Evolutionary conservation across 2,329 filamentous ascomycete species (phyloP), one percentile per base, ranked within the genome.

Genomic region (Neobulgaria alba): DNA sequence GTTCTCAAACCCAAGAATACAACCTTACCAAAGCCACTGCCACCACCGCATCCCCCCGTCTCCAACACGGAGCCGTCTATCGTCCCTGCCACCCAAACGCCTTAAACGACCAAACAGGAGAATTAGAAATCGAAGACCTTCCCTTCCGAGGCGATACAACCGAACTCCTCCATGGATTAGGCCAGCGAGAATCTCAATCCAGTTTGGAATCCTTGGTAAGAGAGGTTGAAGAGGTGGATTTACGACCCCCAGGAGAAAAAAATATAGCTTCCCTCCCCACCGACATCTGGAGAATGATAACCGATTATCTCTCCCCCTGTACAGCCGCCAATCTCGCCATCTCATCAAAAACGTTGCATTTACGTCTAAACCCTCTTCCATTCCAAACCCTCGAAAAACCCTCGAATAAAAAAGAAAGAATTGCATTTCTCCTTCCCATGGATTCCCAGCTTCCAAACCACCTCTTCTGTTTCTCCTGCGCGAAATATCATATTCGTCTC

Each of bases 391-490:
- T 73, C 20, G 55, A 63, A 17, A 40, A 54, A 7, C 64, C 68
- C 3, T 55, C 65, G 5, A 70, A 76, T 48, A 58, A 57, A 33
- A 48, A 63, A 4, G 56, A 71, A 43, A 69, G 67, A 37, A 60
- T 68, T 33, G 58, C 67, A 3, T 77, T 79, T 52, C 63, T 80
- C 4, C 53, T 65, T 10, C 55, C 59, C 2, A 63, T 78, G 52
- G 73, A 79, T 45, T 54, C 59, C 10, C 55, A 64, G 12, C 60
- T 75, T 14, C 75, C 75, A 2, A 61, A 67, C 26, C 72, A 79
- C 50, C 63, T 80, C 5, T 66, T 79, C 39, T 80, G 76, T 57
- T 74, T 76, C 52, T 67, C 68, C 4, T 80, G 76, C 53, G 66
- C 60, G 10, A 62, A 59, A 41, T 79, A 72, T 56, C 76, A 80